Evolutionary conservation across 768 basidiomycete genomes (phyloP).

Genomic region (Suillus spraguei): DNA sequence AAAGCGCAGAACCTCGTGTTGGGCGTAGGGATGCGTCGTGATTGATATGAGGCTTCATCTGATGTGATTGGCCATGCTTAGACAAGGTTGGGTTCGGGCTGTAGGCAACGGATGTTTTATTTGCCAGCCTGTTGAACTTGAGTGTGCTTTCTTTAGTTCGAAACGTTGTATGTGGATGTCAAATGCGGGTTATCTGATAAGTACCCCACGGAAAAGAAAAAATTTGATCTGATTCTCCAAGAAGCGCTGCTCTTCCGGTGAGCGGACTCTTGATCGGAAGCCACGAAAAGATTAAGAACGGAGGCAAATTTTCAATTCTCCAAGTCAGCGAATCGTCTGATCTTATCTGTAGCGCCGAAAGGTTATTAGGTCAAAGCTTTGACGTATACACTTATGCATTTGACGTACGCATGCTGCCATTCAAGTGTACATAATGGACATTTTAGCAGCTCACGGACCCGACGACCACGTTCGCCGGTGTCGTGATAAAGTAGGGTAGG

Average conservation of each 20-base stretch:
- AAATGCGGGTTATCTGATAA: constrained; percentile 5
- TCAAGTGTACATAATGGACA: neutral
- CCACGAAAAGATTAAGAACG: neutral
- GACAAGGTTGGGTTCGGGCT: constrained; percentile 9
- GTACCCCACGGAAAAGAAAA: neutral
- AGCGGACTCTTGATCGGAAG: constrained; percentile 3
- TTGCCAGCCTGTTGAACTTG: constrained; percentile 1
- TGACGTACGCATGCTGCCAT: neutral
- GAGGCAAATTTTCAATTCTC: constrained; percentile 2
- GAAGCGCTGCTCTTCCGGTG: neutral
- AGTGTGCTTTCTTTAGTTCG: neutral
- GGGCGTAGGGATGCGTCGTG: constrained; percentile 10
- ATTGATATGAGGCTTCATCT: constrained; percentile 10
- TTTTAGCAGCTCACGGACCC: neutral
- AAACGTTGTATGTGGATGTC: constrained; percentile 3
- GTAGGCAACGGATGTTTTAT: constrained; percentile 2
- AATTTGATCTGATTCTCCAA: neutral
- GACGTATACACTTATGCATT: neutral
- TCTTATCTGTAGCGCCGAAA: constrained; percentile 4
- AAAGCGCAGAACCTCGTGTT: constrained; percentile 11
- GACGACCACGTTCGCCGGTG: neutral
- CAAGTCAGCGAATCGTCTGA: constrained; percentile 5
- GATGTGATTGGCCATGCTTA: constrained; percentile 7
- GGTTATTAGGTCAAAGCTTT: neutral
- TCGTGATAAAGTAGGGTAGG: neutral